These are phyloP conservation scores for Blumeria hordei DNA, from an alignment of 2,329 filamentous ascomycete genomes.

Conservation along the genomic window DNA sequence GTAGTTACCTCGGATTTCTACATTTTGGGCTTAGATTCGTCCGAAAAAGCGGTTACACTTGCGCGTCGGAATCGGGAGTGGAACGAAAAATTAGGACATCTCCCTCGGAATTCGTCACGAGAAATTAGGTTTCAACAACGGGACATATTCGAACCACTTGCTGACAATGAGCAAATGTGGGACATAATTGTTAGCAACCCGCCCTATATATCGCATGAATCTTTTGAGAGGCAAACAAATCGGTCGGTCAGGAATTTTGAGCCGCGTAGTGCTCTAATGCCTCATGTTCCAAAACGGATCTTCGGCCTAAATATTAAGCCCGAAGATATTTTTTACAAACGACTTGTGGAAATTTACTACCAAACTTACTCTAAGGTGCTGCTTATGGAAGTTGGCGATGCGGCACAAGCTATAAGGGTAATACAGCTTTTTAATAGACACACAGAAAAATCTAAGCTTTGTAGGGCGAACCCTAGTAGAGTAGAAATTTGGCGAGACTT, in stretches of 20 bases:
- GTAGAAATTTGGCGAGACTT: constrained; percentile 53
- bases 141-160: background rate
- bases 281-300: constrained; percentile 1
- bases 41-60: constrained; percentile 35
- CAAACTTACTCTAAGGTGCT: constrained; percentile 26
- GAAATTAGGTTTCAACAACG: background rate
- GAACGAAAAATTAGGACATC: constrained; percentile 17
- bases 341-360: constrained; percentile 31
- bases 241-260: constrained; percentile 64
- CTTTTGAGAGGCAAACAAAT: constrained; percentile 36
- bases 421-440: constrained; percentile 17
- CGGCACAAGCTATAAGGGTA: constrained; percentile 42
- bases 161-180: background rate
- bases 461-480: background rate
- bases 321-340: constrained; percentile 40
- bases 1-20: background rate
- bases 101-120: background rate
- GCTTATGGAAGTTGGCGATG: constrained; percentile 48
- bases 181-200: constrained; percentile 62
- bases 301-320: background rate
- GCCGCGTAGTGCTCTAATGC: constrained; percentile 56
- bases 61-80: constrained; percentile 36
- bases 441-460: constrained; percentile 5
- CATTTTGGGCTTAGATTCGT: constrained; percentile 58
- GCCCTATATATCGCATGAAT: constrained; percentile 52